A percentile compares a stretch with the other conserved stretches of the same genome.
phyloP scores from a whole-genome alignment of 768 basidiomycete species.

The Punctularia strigosozonata region DNA sequence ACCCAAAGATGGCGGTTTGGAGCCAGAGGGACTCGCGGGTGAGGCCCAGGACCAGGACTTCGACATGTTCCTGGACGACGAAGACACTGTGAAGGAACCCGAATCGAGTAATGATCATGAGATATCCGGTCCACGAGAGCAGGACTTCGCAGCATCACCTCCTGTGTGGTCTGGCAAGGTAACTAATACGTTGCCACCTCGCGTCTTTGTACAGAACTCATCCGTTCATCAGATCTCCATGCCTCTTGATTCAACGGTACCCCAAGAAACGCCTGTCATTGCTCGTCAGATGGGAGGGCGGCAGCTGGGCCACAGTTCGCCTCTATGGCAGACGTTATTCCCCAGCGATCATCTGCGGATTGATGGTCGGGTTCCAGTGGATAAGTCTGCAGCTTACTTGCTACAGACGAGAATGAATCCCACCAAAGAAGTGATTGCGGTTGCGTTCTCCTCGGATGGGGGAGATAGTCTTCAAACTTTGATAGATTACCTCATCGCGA shows the following conservation, averaged over 20 bases:
- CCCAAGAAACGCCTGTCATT: constrained; percentile 51
- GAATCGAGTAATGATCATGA: constrained; percentile 10
- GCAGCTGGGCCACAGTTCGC: constrained; percentile 38
- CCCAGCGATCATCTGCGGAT: constrained; percentile 60
- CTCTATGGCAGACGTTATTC: constrained; percentile 69
- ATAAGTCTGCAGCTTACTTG: constrained; percentile 69
- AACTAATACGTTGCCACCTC: constrained; percentile 13
- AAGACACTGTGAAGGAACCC: too few species aligned
- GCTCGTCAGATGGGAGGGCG: constrained; percentile 79
- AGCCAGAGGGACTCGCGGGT: constrained; percentile 20
- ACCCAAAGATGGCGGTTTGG: constrained; percentile 25
- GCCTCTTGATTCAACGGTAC: constrained; percentile 64
- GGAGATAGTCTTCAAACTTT: constrained; percentile 48
- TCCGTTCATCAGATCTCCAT: constrained; percentile 47
- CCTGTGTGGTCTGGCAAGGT: constrained; percentile 72
- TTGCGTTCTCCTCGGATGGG: constrained; percentile 52
- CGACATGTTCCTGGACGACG: constrained; percentile 73
- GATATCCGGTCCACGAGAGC: constrained; percentile 22
- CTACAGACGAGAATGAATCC: constrained; percentile 68
- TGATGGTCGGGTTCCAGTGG: constrained; percentile 73
- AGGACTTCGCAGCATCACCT: constrained; percentile 42
- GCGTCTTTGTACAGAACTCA: constrained; percentile 1
- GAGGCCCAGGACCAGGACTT: constrained; percentile 56
- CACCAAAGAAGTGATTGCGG: constrained; percentile 69
- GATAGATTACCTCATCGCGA: constrained; percentile 55